Conservation (phyloP, 2,329 filamentous ascomycete species). For the Botrytis fabae region DNA sequence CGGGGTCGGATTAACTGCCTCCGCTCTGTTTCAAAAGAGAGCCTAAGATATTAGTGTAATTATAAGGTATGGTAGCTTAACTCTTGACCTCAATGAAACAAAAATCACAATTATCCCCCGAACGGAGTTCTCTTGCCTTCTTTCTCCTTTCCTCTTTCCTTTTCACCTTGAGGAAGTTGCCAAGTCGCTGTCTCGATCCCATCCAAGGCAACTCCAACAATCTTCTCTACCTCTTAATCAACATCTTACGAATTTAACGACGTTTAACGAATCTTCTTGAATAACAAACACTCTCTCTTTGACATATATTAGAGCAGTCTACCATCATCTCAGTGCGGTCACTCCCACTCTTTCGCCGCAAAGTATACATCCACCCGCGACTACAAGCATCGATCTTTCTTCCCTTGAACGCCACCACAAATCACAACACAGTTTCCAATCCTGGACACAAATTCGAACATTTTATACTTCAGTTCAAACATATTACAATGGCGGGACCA, state of each 20-base stretch:
- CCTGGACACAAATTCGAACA: background rate
- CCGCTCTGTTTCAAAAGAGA: background rate
- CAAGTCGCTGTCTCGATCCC: conserved; percentile 4
- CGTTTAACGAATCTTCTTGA: conserved; percentile 41
- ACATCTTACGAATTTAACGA: conserved; percentile 39
- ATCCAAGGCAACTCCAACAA: background rate
- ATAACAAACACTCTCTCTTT: conserved; percentile 21
- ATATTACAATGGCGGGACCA: conserved; percentile 33
- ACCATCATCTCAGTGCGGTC: background rate
- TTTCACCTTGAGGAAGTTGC: conserved; percentile 6
- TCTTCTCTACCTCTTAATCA: conserved; percentile 23
- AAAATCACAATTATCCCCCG: background rate
- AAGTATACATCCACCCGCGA: background rate
- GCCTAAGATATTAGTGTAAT: background rate
- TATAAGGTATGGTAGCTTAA: conserved; percentile 8
- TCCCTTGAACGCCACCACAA: background rate
- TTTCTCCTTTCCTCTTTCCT: conserved; percentile 8
- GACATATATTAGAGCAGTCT: conserved; percentile 8
- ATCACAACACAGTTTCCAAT: background rate
- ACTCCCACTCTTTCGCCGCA: conserved; percentile 17
- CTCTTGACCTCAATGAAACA: conserved; percentile 14
- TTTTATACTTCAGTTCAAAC: conserved; percentile 12
- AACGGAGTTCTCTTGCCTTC: conserved; percentile 9
- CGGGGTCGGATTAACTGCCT: conserved; percentile 15
- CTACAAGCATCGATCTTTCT: background rate